Base-by-base conservation (phyloP, 495 filamentous ascomycete species). In the Neurospora sp. region DNA sequence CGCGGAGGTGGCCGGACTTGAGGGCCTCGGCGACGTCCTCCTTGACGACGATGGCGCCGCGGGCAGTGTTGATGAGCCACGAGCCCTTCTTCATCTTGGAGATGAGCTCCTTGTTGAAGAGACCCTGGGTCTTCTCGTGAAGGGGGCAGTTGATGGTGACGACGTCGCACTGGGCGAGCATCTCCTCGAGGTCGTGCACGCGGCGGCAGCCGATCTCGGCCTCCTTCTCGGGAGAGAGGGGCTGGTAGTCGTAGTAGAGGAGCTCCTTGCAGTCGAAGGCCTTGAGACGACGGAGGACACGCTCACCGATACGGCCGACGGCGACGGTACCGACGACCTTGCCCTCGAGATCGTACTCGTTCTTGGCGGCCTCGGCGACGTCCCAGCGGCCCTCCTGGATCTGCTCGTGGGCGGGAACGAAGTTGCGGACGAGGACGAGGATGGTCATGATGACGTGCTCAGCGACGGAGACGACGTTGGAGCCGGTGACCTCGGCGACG, bases 31-130 rank as follows among this genome's bases (percentile, higher is more conserved):
- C 96, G 66, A 99, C 96, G 79, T 98, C 96, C 85, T 98, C 95
- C 90, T 99, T 99, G 82, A 98, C 96, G 74, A 99, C 96, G 80
- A 99, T 99, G 82, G 96, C 96, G 77, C 96, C 96, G 83, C 96
- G 96, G 71, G 96, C 96, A 37, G 96, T 99, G 90, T 99, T 99
- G 85, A 99, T 86, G 80, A 99, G 91, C 95, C 95, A 98, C 66
- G 93, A 91, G 76, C 93, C 91, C 80, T 91, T 91, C 93, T 99
- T 99, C 96, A 99, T 99, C 93, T 98, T 98, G 79, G 91, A 88
- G 79, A 99, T 97, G 75, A 99, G 88, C n/a, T 98, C 93, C 92
- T 98, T 98, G 89, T 98, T 97, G 88, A 99, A 99, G 77, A 99
- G 82, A 75, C 96, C 96, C 40, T 88, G 87, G 66, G 96, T 99